Conservation (phyloP, 768 basidiomycete genomes). For the Clavaria fumosa region DNA sequence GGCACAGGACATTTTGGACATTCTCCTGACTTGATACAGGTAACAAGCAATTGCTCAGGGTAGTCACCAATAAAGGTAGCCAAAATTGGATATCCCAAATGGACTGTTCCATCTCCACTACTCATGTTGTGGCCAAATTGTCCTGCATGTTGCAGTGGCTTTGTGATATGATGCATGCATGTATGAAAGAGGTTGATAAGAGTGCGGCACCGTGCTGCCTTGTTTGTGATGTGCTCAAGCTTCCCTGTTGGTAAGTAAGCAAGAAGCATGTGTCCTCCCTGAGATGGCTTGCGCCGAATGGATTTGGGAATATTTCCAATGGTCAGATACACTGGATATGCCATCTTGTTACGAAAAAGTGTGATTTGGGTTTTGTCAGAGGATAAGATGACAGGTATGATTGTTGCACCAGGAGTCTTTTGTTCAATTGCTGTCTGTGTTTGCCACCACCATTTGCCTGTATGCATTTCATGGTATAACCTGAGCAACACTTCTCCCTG, state of each 20-base stretch:
- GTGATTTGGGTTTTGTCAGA: slow-evolving; percentile 29
- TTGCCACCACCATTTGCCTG: slow-evolving; percentile 37
- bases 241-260: slow-evolving; percentile 26
- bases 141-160: slow-evolving; percentile 18
- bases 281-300: slow-evolving; percentile 18
- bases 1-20: slow-evolving; percentile 18
- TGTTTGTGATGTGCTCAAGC: slow-evolving; percentile 18
- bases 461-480: slow-evolving; percentile 29
- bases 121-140: slow-evolving; percentile 17
- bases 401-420: slow-evolving; percentile 13
- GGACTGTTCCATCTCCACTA: slow-evolving; percentile 19
- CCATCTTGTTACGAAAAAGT: slow-evolving; percentile 21
- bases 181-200: slow-evolving; percentile 24
- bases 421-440: slow-evolving; percentile 15
- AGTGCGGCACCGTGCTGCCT: slow-evolving; percentile 14
- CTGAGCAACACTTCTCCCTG: slow-evolving; percentile 10
- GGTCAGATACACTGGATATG: slow-evolving; percentile 29
- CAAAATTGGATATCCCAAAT: slow-evolving; percentile 20
- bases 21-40: slow-evolving; percentile 11
- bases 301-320: slow-evolving; percentile 25
- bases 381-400: slow-evolving; percentile 24
- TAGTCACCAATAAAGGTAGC: slow-evolving; percentile 25
- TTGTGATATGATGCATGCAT: slow-evolving; percentile 17
- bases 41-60: slow-evolving; percentile 24
- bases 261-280: slow-evolving; percentile 21